Conservation (phyloP, 73 alveolate genomes). For the Paramecium octaurelia region DNA sequence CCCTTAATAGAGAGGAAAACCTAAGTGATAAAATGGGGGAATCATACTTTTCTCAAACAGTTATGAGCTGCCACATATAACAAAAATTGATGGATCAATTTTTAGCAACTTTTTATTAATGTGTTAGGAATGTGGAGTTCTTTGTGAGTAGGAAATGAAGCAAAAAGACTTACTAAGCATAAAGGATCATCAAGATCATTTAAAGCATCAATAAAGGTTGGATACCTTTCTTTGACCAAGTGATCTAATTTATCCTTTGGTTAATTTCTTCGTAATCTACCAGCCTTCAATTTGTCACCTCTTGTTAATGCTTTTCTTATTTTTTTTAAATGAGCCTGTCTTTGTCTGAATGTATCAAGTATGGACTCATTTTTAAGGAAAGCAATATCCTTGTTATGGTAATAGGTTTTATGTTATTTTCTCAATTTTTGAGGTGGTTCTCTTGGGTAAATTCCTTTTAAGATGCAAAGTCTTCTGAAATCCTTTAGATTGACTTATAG, state of each 20-base stretch:
- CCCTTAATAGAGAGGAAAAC: slow-evolving; percentile 58
- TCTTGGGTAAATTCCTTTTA: slow-evolving; percentile 98
- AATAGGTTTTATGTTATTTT: slow-evolving; percentile 97
- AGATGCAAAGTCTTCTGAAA: slow-evolving; percentile 94
- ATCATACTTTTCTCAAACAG: slow-evolving; percentile 51
- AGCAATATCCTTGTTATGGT: slow-evolving; percentile 93
- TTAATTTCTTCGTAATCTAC: slow-evolving; percentile 72
- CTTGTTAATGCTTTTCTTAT: slow-evolving; percentile 71
- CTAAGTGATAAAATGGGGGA: not conserved
- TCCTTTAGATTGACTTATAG: slow-evolving; percentile 84
- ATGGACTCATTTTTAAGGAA: slow-evolving; percentile 83
- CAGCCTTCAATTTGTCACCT: slow-evolving; percentile 71
- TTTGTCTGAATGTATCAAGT: slow-evolving; percentile 77
- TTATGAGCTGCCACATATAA: slow-evolving; percentile 30
- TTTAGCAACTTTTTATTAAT: slow-evolving; percentile 33
- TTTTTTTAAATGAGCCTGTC: slow-evolving; percentile 78
- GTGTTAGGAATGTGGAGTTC: slow-evolving; percentile 57
- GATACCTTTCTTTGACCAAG: slow-evolving; percentile 97
- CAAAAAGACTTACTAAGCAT: slow-evolving; percentile 92
- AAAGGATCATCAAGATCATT: slow-evolving; percentile 99
- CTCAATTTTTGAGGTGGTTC: slow-evolving; percentile 98
- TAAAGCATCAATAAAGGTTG: slow-evolving; percentile 97
- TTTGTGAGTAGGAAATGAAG: slow-evolving; percentile 94
- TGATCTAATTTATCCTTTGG: slow-evolving; percentile 94
- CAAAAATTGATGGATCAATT: slow-evolving; percentile 33